Percentiles rank a stretch among this genome's conserved stretches.
phyloP scores from a whole-genome alignment of 805 yeast species.

The Lipomyces kockii region DNA sequence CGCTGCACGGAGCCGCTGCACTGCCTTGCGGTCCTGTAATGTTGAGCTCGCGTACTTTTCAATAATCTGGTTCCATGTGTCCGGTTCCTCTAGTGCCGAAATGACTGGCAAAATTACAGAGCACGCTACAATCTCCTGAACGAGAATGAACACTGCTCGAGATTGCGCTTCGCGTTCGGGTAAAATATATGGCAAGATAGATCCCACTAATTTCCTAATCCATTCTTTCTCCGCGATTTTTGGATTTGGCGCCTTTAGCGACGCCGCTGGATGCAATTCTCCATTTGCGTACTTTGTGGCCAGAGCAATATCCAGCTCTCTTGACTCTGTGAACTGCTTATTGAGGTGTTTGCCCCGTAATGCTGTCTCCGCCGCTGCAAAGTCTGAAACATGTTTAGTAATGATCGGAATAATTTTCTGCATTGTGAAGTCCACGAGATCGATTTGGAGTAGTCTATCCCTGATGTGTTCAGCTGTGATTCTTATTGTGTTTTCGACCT shows the following conservation, averaged over 20 bases:
- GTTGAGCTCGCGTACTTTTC: conserved; percentile 64
- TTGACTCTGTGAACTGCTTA: conserved; percentile 44
- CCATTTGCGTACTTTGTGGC: conserved; percentile 55
- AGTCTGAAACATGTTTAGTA: conserved; percentile 65
- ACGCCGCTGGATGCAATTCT: conserved; percentile 62
- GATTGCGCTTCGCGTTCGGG: conserved; percentile 52
- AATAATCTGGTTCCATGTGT: conserved; percentile 72
- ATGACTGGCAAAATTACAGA: conserved; percentile 59
- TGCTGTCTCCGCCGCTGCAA: conserved; percentile 50
- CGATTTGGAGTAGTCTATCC: conserved; percentile 51
- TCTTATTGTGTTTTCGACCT: conserved; percentile 53
- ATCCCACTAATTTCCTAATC: conserved; percentile 51
- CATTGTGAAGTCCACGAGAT: conserved; percentile 62
- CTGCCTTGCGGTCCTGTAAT: conserved; percentile 74
- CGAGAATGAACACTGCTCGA: conserved; percentile 54
- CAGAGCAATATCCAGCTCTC: conserved; percentile 50
- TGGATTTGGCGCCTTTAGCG: conserved; percentile 47
- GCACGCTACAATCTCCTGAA: conserved; percentile 67
- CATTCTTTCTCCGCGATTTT: conserved; percentile 55
- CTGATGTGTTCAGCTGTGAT: conserved; percentile 51
- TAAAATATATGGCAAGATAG: conserved; percentile 57
- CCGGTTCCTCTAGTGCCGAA: conserved; percentile 66
- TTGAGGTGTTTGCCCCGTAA: conserved; percentile 40
- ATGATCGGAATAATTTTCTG: conserved; percentile 64
- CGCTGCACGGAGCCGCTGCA: conserved; percentile 69